Conservation (phyloP, 805 yeast genomes). For the Cyberlindnera bimundalis region DNA sequence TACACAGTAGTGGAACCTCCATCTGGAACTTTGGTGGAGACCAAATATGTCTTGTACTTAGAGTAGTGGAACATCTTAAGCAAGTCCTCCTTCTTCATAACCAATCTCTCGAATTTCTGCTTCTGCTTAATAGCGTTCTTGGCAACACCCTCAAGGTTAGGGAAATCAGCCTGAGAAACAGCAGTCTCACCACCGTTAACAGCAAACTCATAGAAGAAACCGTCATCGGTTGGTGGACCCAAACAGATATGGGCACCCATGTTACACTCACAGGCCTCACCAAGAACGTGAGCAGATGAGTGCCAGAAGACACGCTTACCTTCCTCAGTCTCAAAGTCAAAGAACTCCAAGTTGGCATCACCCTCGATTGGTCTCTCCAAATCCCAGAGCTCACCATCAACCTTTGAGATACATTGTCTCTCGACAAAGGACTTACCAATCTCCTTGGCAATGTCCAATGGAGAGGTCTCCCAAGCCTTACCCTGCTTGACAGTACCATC, state of each 20-base stretch:
- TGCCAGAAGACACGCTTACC: slow-evolving; percentile 98
- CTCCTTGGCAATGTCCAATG: slow-evolving; percentile 75
- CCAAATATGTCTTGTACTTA: slow-evolving; percentile 89
- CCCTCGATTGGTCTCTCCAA: slow-evolving; percentile 87
- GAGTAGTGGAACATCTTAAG: slow-evolving; percentile 93
- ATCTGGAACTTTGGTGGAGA: slow-evolving; percentile 87
- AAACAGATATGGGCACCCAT: slow-evolving; percentile 88
- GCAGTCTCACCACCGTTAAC: slow-evolving; percentile 71
- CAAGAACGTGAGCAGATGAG: slow-evolving; percentile 95
- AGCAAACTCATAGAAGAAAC: slow-evolving; percentile 95
- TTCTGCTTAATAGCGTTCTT: slow-evolving; percentile 90
- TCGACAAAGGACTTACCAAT: slow-evolving; percentile 88
- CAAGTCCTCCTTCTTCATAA: slow-evolving; percentile 85
- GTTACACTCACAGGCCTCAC: slow-evolving; percentile 97
- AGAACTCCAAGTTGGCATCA: slow-evolving; percentile 65
- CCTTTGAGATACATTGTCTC: slow-evolving; percentile 86
- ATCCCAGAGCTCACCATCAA: slow-evolving; percentile 92
- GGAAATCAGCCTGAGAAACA: slow-evolving; percentile 80
- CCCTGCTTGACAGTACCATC: slow-evolving; percentile 83
- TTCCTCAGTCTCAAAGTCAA: slow-evolving; percentile 90
- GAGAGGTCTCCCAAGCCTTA: slow-evolving; percentile 85
- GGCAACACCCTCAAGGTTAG: slow-evolving; percentile 78
- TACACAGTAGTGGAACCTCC: slow-evolving; percentile 95
- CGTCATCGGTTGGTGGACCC: slow-evolving; percentile 98
- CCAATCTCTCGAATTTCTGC: slow-evolving; percentile 92